Conservation (phyloP, 139 green algal species). For the Chlamydomonas schloesseri region DNA sequence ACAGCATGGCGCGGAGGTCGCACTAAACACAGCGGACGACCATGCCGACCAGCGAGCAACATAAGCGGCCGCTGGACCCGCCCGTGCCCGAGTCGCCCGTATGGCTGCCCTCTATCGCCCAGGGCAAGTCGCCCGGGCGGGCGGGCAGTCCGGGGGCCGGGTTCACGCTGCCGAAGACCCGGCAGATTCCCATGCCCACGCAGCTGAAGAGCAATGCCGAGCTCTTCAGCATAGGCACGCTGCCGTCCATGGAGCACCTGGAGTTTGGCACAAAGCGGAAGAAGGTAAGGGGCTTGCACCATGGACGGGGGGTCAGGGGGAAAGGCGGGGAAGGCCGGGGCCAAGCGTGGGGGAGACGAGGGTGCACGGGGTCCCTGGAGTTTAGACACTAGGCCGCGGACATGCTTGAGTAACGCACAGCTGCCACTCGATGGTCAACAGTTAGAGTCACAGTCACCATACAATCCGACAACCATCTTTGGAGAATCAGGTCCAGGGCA, state of each 20-base stretch:
- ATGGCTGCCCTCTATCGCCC: conserved; percentile 50
- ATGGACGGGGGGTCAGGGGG: neutral
- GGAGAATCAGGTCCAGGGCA: too few species aligned
- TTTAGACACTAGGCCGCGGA: neutral
- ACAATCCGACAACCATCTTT: too few species aligned
- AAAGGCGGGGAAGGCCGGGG: neutral
- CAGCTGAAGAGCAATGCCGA: conserved; percentile 40
- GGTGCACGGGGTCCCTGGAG: neutral
- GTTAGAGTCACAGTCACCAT: too few species aligned
- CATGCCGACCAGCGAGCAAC: conserved; percentile 37
- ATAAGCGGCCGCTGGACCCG: conserved; percentile 35
- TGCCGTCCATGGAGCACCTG: conserved; percentile 50
- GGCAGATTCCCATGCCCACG: conserved; percentile 37
- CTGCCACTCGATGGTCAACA: too few species aligned
- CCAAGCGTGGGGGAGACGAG: too few species aligned
- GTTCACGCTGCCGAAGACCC: conserved; percentile 52
- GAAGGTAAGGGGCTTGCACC: conserved; percentile 37
- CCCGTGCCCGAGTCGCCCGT: conserved; percentile 51
- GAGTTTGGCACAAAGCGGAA: conserved; percentile 33
- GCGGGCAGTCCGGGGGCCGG: neutral
- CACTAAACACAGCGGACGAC: neutral
- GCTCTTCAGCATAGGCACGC: conserved; percentile 54
- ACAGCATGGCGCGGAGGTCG: too few species aligned
- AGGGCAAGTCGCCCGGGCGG: neutral
- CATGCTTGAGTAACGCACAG: too few species aligned